These are phyloP conservation scores for Globisporangium carolinianum DNA, from an alignment of 352 stramenopile genomes.

Conservation along the genomic window DNA sequence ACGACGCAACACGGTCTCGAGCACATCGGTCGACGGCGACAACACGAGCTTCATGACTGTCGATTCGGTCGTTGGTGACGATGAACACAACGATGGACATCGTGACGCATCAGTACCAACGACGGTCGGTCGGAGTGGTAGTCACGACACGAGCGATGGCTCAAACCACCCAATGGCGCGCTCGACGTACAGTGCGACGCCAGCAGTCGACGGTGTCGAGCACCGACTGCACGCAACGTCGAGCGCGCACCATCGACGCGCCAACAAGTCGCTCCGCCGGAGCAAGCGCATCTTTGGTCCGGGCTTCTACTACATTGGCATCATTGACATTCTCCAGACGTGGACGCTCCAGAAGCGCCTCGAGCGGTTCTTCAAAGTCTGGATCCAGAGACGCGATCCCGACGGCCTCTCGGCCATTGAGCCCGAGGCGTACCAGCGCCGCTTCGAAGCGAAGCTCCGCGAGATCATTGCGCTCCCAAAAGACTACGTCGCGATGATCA, in stretches of 20 bases:
- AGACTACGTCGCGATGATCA: constrained; percentile 19
- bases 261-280: constrained; percentile 52
- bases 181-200: not conserved
- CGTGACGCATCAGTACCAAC: not conserved
- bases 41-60: constrained; percentile 42
- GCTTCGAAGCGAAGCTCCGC: constrained; percentile 78
- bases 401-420: constrained; percentile 83
- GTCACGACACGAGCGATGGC: too few relatives aligned
- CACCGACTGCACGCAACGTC: not conserved
- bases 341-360: constrained; percentile 80
- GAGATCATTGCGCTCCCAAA: constrained; percentile 79
- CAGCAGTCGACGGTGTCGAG: not conserved
- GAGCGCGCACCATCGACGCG: constrained; percentile 10
- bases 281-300: constrained; percentile 78
- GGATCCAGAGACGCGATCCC: constrained; percentile 54
- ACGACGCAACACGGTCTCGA: constrained; percentile 26
- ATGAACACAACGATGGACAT: constrained; percentile 1
- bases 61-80: constrained; percentile 8
- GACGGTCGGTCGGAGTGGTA: not conserved
- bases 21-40: constrained; percentile 12
- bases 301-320: constrained; percentile 84
- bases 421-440: constrained; percentile 59
- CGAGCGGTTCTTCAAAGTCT: constrained; percentile 81
- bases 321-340: constrained; percentile 89
- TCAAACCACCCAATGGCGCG: too few relatives aligned